Conservation (phyloP, 1,284 basidiomycete species). For the Exobasidium rhododendri region DNA sequence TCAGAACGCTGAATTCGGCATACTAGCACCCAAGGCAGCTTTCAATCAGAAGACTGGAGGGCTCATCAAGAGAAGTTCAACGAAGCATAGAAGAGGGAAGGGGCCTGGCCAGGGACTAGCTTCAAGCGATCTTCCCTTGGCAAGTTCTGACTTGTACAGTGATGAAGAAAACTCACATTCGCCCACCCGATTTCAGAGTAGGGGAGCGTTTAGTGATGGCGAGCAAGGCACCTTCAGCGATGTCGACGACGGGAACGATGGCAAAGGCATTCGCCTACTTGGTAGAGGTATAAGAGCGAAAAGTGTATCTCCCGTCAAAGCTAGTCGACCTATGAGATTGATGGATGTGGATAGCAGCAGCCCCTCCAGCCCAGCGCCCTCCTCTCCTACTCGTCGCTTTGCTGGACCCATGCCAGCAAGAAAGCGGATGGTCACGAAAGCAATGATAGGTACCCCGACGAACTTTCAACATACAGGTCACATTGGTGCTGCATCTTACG, state of each 20-base stretch:
- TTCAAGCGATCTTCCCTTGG: slow-evolving; percentile 9
- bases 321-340: not conserved
- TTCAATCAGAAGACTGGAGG: not conserved
- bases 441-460: slow-evolving; percentile 19
- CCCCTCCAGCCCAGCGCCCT: not conserved
- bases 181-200: not conserved
- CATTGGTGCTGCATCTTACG: slow-evolving; percentile 19
- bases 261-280: not conserved
- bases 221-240: slow-evolving; percentile 8
- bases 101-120: not conserved
- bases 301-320: not conserved
- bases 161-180: not conserved
- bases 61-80: not conserved
- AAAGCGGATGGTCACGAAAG: slow-evolving; percentile 20
- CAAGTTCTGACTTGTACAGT: slow-evolving; percentile 7
- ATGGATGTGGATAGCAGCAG: not conserved
- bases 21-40: not conserved
- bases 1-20: slow-evolving; percentile 2
- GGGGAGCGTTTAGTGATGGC: slow-evolving; percentile 5
- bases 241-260: slow-evolving; percentile 2
- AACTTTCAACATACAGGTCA: slow-evolving; percentile 26
- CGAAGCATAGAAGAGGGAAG: not conserved
- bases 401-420: slow-evolving; percentile 5
- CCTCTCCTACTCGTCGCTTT: not conserved
- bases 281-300: not conserved